A percentile compares a stretch with the other conserved stretches of the same genome.
phyloP scores from a whole-genome alignment of 306 rosid genomes.

The Cucurbita ficifolia region DNA sequence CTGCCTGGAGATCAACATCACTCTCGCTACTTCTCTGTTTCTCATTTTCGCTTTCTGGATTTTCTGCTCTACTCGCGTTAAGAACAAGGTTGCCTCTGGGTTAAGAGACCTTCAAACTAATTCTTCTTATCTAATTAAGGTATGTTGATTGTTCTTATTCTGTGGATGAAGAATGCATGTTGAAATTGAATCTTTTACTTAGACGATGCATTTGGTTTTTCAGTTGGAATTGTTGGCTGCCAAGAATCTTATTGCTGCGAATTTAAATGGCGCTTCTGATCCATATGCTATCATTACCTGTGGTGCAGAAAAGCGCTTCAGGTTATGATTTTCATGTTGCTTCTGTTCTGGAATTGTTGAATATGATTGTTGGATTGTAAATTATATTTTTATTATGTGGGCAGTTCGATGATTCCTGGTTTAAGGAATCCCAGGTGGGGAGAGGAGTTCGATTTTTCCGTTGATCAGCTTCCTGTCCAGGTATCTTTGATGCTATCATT shows the following conservation, averaged over 20 bases:
- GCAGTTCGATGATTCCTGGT: slow-evolving; percentile 99
- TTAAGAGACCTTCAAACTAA: slow-evolving; percentile 41
- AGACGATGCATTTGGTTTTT: slow-evolving; percentile 12
- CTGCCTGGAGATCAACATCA: slow-evolving; percentile 71
- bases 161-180: neutral
- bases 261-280: slow-evolving; percentile 93
- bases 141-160: slow-evolving; percentile 15
- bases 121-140: slow-evolving; percentile 74
- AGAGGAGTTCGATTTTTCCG: slow-evolving; percentile 90
- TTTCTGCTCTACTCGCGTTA: slow-evolving; percentile 29
- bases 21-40: slow-evolving; percentile 56
- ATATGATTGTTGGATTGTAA: neutral
- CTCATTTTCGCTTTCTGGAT: slow-evolving; percentile 49
- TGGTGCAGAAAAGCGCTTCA: slow-evolving; percentile 82
- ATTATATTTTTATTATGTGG: neutral
- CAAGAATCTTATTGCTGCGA: slow-evolving; percentile 83
- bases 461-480: slow-evolving; percentile 93
- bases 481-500: slow-evolving; percentile 12
- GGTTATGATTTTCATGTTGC: slow-evolving; percentile 22
- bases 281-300: slow-evolving; percentile 92
- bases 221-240: slow-evolving; percentile 97
- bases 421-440: slow-evolving; percentile 99
- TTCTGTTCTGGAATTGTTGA: neutral
- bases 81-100: slow-evolving; percentile 39
- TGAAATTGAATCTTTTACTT: neutral